Evolutionary conservation across 495 filamentous ascomycete genomes (phyloP), one percentile per base, ranked within the genome.

Genomic region (Penicillium roqueforti): DNA sequence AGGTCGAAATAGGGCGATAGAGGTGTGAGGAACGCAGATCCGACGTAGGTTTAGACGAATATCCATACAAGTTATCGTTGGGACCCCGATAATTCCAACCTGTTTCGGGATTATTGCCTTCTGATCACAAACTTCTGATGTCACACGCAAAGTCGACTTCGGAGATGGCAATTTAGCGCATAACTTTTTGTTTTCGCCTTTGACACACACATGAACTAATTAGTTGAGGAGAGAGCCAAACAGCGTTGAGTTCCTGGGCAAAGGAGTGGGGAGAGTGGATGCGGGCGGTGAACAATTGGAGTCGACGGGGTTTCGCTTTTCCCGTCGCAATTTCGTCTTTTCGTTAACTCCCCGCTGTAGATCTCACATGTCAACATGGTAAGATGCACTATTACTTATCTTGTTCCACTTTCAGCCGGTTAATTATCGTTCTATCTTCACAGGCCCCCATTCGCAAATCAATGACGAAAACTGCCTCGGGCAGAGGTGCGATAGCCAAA

Each of bases 401-500:
- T 32, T 53, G 51, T 45, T 34, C 51, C 51, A 54, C 42, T 46
- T 47, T 29, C 49, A 41, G 38, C 51, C 51, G 51, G 51, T 54
- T 54, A 54, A 54, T 54, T 54, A 39, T 54, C 51, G 51, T 54
- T 46, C 20, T 34, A 19, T 43, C 11, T 32, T 43, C 25, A 45
- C 40, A 73, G 69, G 69, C 69, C 31, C 69, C 69, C 5, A 55
- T 65, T 13, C 56, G 66, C 49, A 52, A 52, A 22, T 58, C 60
- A 10, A 68, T 55, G 43, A 62, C 57, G 32, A 74, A 69, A 55
- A 44, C 62, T 37, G 52, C 63, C 20, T 51, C 57, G 26, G 70
- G 67, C 29, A 62, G 57, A 58, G 56, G 61, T 47, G 62, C 59
- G 25, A 46, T 67, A 4, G 48, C 60, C 53, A 67, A 66, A 40